phyloP scores from a whole-genome alignment of 2,329 filamentous ascomycete species.

The Dactylellina cionopaga region DNA sequence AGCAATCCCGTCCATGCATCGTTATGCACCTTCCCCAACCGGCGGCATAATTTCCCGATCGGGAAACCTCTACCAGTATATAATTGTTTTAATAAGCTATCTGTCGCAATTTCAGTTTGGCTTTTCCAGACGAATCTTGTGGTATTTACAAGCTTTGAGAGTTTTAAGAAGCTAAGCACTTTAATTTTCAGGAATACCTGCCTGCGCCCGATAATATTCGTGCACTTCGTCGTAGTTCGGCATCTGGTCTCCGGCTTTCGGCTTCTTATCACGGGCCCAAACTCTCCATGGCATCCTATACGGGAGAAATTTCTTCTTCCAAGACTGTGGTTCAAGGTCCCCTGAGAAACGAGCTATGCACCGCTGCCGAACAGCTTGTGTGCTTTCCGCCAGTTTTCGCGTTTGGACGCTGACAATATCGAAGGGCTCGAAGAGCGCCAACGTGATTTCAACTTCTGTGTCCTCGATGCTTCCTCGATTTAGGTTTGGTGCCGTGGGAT shows the following conservation, averaged over 20 bases:
- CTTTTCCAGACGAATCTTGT: too few species aligned
- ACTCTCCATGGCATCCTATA: conserved; percentile 25
- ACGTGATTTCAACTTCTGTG: conserved; percentile 32
- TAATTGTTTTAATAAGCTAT: too few species aligned
- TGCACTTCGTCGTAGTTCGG: conserved; percentile 7
- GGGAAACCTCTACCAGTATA: too few species aligned
- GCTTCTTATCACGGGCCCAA: conserved; percentile 25
- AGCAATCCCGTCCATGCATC: too few species aligned
- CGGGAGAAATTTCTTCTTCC: conserved; percentile 15
- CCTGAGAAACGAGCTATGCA: conserved; percentile 13
- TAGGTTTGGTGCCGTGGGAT: background rate
- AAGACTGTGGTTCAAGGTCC: conserved; percentile 13
- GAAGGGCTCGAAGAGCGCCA: conserved; percentile 21
- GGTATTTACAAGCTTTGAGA: too few species aligned
- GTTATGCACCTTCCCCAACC: too few species aligned
- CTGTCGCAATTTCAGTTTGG: too few species aligned
- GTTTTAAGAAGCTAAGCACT: too few species aligned
- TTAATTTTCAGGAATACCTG: too few species aligned
- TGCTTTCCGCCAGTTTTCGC: conserved; percentile 12
- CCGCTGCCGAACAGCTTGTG: background rate
- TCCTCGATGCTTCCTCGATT: conserved; percentile 17
- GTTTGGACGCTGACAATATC: conserved; percentile 13
- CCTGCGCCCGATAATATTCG: conserved; percentile 8
- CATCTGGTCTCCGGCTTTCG: conserved; percentile 22
- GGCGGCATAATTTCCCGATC: too few species aligned